phyloP scores from a whole-genome alignment of 2,329 filamentous ascomycete species.

The Saccharata proteae region DNA sequence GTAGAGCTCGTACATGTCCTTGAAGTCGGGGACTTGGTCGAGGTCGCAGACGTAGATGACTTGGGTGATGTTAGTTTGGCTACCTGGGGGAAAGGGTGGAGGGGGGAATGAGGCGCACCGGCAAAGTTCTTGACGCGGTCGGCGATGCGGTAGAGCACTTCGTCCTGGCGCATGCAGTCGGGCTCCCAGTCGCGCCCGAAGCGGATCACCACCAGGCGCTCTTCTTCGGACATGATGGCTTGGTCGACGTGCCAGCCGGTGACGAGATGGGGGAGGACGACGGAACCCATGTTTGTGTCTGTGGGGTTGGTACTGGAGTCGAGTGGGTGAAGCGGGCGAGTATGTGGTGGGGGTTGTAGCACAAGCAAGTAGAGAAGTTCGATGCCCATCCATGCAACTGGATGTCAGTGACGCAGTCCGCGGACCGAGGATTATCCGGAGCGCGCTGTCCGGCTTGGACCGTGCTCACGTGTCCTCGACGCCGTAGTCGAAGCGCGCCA shows the following conservation, averaged over 20 bases:
- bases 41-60: conserved; percentile 58
- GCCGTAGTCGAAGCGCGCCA: too few species aligned
- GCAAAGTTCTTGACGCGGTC: conserved; percentile 90
- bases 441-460: too few species aligned
- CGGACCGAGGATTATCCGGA: too few species aligned
- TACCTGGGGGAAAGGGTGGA: too few species aligned
- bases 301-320: too few species aligned
- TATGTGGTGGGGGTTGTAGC: too few species aligned
- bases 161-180: conserved; percentile 75
- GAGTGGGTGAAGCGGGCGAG: too few species aligned
- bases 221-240: conserved; percentile 73
- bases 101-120: conserved; percentile 29
- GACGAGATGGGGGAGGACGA: conserved; percentile 76
- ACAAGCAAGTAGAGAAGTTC: too few species aligned
- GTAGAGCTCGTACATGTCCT: conserved; percentile 45
- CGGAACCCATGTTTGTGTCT: conserved; percentile 51
- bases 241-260: conserved; percentile 97
- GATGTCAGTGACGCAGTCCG: too few species aligned
- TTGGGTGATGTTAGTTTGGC: too few species aligned
- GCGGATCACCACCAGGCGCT: conserved; percentile 83
- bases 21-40: conserved; percentile 38
- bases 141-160: conserved; percentile 88
- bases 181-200: conserved; percentile 74
- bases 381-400: too few species aligned
- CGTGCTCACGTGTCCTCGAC: too few species aligned